phyloP scores from a whole-genome alignment of 2,329 filamentous ascomycete genomes.

The Pseudogymnoascus sp. region DNA sequence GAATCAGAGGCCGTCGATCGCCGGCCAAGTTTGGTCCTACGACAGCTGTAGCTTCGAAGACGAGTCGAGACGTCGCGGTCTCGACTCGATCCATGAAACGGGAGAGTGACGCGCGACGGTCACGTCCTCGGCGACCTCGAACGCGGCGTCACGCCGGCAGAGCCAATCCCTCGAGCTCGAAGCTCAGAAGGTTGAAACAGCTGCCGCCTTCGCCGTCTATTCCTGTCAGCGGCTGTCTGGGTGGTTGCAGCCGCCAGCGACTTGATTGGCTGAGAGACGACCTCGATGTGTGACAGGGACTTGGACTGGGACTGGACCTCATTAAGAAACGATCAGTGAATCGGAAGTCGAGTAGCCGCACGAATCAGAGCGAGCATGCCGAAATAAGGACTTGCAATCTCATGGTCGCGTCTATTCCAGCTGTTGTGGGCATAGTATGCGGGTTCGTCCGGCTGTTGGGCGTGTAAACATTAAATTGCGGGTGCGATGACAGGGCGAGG shows the following conservation, averaged over 20 bases:
- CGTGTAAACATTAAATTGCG: neutral
- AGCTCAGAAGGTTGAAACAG: neutral
- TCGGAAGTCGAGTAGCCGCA: neutral
- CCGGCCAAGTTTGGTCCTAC: neutral
- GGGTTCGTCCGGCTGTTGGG: neutral
- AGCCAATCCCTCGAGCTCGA: neutral
- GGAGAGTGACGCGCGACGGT: neutral
- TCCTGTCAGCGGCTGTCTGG: constrained; percentile 4
- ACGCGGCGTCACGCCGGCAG: neutral
- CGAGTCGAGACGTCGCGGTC: neutral
- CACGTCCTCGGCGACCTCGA: neutral
- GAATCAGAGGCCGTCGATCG: neutral
- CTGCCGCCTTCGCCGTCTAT: neutral
- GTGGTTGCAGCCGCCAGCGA: neutral
- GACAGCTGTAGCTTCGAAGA: neutral
- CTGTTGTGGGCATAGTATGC: neutral
- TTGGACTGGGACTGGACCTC: neutral
- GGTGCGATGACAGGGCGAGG: neutral
- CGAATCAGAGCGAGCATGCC: neutral
- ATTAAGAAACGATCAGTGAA: constrained; percentile 1
- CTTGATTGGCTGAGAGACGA: constrained; percentile 1
- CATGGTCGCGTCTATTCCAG: neutral
- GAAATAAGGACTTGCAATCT: neutral
- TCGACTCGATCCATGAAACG: neutral
- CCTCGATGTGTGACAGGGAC: neutral